A percentile compares a stretch with the other conserved stretches of the same genome.
These are phyloP conservation scores for Penicillium occitanis DNA, from an alignment of 2,329 filamentous ascomycete genomes.

Conservation along the genomic window DNA sequence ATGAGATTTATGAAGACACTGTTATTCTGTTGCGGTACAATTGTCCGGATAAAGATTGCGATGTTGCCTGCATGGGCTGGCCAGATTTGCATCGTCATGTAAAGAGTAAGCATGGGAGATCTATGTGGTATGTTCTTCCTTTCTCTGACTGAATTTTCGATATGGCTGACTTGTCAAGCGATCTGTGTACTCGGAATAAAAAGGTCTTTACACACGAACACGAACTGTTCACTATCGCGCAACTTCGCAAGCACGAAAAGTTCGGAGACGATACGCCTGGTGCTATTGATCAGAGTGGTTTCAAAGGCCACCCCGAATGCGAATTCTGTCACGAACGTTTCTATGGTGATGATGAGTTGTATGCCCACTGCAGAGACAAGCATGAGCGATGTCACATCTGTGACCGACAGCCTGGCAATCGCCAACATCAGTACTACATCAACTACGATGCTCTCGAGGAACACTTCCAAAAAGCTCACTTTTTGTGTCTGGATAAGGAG, in stretches of 20 bases:
- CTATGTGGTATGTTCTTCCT: conserved; percentile 66
- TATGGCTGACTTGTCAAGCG: conserved; percentile 46
- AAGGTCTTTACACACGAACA: conserved; percentile 99
- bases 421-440: conserved; percentile 84
- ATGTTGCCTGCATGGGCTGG: conserved; percentile 81
- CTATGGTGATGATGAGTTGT: conserved; percentile 94
- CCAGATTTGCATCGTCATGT: conserved; percentile 80
- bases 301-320: conserved; percentile 92
- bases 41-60: conserved; percentile 81
- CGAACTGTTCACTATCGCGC: conserved; percentile 78
- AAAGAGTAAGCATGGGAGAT: conserved; percentile 75
- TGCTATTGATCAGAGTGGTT: conserved; percentile 87
- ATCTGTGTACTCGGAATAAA: conserved; percentile 89
- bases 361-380: conserved; percentile 86
- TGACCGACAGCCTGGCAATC: conserved; percentile 63
- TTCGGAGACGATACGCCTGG: conserved; percentile 89
- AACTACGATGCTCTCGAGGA: conserved; percentile 83
- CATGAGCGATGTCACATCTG: conserved; percentile 96
- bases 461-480: conserved; percentile 88
- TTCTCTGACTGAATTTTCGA: background rate
- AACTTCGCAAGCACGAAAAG: conserved; percentile 83
- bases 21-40: conserved; percentile 88
- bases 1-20: conserved; percentile 88
- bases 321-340: conserved; percentile 89
- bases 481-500: conserved; percentile 76